A percentile compares a stretch with the other conserved stretches of the same genome.
phyloP scores from a whole-genome alignment of 495 filamentous ascomycete genomes.

The Durotheca rogersii region DNA sequence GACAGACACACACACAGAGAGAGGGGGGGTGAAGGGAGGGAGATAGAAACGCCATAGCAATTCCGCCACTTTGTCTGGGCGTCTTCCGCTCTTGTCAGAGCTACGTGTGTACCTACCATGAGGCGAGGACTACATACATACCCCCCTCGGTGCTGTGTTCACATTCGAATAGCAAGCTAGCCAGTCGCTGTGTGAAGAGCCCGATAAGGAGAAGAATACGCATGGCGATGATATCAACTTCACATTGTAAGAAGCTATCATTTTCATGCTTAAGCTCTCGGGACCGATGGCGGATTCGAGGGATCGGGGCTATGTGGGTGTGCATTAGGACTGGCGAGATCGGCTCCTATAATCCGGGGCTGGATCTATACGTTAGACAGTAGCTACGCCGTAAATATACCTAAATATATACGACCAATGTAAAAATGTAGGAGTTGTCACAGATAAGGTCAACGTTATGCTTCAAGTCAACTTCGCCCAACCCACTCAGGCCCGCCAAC shows the following conservation, averaged over 20 bases:
- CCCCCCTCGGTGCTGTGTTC: no score
- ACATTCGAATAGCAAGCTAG: no score
- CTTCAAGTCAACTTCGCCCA: constrained; percentile 3
- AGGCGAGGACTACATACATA: no score
- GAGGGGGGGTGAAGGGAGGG: no score
- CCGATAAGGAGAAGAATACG: neutral
- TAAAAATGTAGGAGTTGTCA: constrained; percentile 12
- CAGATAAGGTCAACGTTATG: constrained; percentile 8
- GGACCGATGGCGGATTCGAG: constrained; percentile 24
- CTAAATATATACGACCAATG: constrained; percentile 15
- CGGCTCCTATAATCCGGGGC: neutral
- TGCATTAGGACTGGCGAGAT: constrained; percentile 18
- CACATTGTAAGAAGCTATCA: constrained; percentile 3
- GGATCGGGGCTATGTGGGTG: constrained; percentile 9
- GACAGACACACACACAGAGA: no score
- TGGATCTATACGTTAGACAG: constrained; percentile 5
- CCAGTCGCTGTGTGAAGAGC: no score
- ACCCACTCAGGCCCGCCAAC: neutral
- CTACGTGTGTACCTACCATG: no score
- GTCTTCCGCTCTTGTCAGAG: no score
- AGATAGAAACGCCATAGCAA: no score
- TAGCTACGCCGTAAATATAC: constrained; percentile 11
- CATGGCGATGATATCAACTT: constrained; percentile 17
- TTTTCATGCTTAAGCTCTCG: constrained; percentile 10
- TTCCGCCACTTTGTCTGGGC: no score